Percentiles rank a stretch among this genome's conserved stretches.
phyloP scores from a whole-genome alignment of 202 grass and related monocot species.

The Carex sylvatica region DNA sequence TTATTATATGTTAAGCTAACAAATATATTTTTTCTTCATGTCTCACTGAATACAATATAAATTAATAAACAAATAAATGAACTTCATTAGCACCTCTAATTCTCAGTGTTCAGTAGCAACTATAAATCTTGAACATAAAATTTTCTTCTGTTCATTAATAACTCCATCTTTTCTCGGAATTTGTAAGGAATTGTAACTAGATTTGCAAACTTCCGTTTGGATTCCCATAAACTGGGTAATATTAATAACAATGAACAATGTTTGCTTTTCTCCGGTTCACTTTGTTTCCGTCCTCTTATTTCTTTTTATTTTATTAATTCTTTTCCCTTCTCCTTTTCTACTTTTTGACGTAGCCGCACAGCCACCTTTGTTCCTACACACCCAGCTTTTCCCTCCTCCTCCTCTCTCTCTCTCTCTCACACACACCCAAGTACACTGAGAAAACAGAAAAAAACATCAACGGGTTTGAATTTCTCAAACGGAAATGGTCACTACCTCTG shows the following conservation, averaged over 20 bases:
- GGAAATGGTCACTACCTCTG: constrained; percentile 44
- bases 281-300: constrained; percentile 12
- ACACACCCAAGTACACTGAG: neutral
- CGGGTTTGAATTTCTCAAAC: neutral
- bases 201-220: neutral
- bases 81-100: neutral
- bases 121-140: neutral
- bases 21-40: too few relatives aligned
- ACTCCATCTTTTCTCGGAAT: neutral
- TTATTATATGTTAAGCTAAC: too few relatives aligned
- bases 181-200: neutral
- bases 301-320: constrained; percentile 29
- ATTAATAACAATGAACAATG: too few relatives aligned
- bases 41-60: too few relatives aligned
- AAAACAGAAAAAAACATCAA: constrained; percentile 11
- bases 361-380: constrained; percentile 30
- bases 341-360: constrained; percentile 40
- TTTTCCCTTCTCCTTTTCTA: constrained; percentile 32
- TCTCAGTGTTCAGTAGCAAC: neutral
- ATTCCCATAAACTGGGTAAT: neutral
- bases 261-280: constrained; percentile 2
- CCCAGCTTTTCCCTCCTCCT: constrained; percentile 18
- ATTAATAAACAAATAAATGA: neutral
- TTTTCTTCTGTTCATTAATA: neutral
- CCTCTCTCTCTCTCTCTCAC: constrained; percentile 25